These are phyloP conservation scores for Claviceps purpurea DNA, from an alignment of 2,329 filamentous ascomycete species.

Conservation along the genomic window DNA sequence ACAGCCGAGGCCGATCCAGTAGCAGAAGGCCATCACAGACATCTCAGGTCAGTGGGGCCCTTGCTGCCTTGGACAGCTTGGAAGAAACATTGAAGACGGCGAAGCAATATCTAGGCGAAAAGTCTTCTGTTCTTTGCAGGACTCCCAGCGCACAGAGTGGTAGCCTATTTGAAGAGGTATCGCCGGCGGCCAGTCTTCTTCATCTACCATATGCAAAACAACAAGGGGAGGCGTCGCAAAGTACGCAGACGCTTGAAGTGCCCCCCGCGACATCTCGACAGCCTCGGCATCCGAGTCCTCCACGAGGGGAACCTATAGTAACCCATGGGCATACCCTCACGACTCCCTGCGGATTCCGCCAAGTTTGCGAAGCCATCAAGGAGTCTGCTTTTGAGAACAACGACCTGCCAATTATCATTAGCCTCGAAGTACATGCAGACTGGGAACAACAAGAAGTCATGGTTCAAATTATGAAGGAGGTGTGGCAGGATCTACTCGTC, in stretches of 20 bases:
- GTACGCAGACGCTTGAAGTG: constrained; percentile 7
- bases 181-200: constrained; percentile 18
- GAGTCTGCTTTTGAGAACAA: constrained; percentile 66
- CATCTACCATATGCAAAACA: constrained; percentile 17
- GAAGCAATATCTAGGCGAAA: constrained; percentile 17
- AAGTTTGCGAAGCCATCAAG: constrained; percentile 69
- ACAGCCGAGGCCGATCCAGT: constrained; percentile 25
- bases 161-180: constrained; percentile 15
- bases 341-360: constrained; percentile 71
- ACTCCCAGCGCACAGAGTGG: constrained; percentile 26
- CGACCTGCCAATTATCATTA: constrained; percentile 76
- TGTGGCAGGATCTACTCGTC: constrained; percentile 66
- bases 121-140: constrained; percentile 20
- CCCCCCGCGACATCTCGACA: background rate
- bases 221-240: constrained; percentile 21
- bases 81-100: constrained; percentile 17
- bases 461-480: constrained; percentile 86
- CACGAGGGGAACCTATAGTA: constrained; percentile 57
- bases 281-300: constrained; percentile 15
- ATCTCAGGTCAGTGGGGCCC: constrained; percentile 31
- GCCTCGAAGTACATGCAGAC: constrained; percentile 79
- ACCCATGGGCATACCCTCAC: constrained; percentile 77
- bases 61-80: constrained; percentile 24
- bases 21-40: constrained; percentile 32
- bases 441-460: constrained; percentile 77